A percentile compares a stretch with the other conserved stretches of the same genome.
Conservation (phyloP, 2,329 filamentous ascomycete genomes). For the Westerdykella sp. region DNA sequence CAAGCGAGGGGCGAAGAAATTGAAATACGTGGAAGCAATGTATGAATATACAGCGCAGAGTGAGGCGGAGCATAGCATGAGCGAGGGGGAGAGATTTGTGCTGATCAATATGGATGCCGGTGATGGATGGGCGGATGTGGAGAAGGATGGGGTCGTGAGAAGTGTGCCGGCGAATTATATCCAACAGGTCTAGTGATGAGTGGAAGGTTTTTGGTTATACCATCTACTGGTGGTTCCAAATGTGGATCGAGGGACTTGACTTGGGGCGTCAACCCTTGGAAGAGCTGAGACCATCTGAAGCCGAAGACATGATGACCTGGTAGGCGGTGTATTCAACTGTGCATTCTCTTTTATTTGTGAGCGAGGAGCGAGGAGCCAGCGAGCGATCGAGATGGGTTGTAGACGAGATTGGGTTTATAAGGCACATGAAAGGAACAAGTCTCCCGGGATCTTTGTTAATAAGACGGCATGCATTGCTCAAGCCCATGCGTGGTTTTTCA, state of each 20-base stretch:
- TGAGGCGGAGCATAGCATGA: constrained; percentile 83
- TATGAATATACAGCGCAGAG: constrained; percentile 87
- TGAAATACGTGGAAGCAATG: constrained; percentile 86
- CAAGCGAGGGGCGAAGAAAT: constrained; percentile 82
- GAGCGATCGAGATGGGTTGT: too few species aligned
- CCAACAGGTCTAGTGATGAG: constrained; percentile 55
- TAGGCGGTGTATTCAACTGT: too few species aligned
- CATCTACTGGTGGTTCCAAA: too few species aligned
- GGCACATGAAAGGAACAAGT: not conserved
- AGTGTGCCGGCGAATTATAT: constrained; percentile 95
- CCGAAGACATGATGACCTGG: too few species aligned
- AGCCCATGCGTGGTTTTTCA: not conserved
- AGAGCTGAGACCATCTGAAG: too few species aligned
- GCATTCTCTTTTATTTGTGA: too few species aligned
- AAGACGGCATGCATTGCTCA: not conserved
- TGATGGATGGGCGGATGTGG: constrained; percentile 95
- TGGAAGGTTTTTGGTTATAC: not conserved
- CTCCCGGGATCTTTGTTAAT: not conserved
- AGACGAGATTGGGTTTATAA: not conserved
- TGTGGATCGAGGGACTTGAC: too few species aligned
- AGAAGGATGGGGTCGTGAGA: constrained; percentile 76
- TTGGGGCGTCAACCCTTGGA: too few species aligned
- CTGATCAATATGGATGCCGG: constrained; percentile 80
- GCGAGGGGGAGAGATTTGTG: constrained; percentile 85
- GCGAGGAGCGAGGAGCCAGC: too few species aligned